Evolutionary conservation across 208 protist genomes (phyloP).

Genomic region (Trypanosoma theileri): DNA sequence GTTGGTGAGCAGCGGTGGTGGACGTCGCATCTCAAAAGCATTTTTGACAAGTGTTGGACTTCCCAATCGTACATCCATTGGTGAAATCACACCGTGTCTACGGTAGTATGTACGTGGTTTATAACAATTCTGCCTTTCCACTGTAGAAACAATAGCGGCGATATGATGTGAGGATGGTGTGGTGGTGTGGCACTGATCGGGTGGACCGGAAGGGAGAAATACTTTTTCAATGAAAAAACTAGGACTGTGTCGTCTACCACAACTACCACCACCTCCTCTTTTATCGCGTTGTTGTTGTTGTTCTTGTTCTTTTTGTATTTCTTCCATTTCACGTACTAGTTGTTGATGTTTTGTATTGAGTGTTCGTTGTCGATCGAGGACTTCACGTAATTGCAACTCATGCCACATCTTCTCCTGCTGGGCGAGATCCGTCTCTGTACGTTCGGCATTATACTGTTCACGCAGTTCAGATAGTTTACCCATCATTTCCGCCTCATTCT

Average conservation of each 20-base stretch:
- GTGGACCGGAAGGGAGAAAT: slow-evolving; percentile 31
- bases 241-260: slow-evolving; percentile 17
- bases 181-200: slow-evolving; percentile 22
- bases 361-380: slow-evolving; percentile 12
- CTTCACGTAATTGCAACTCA: slow-evolving; percentile 27
- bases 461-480: slow-evolving; percentile 13
- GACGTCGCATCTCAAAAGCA: neutral
- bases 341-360: slow-evolving; percentile 23
- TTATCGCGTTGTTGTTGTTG: too few relatives aligned
- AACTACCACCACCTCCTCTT: neutral
- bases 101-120: slow-evolving; percentile 60
- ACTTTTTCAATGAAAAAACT: slow-evolving; percentile 8
- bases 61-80: slow-evolving; percentile 17
- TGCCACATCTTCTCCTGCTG: slow-evolving; percentile 26
- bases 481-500: slow-evolving; percentile 15
- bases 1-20: neutral
- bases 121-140: slow-evolving; percentile 73
- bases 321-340: slow-evolving; percentile 25
- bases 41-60: slow-evolving; percentile 7
- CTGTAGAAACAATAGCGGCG: slow-evolving; percentile 60
- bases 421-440: slow-evolving; percentile 3
- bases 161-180: slow-evolving; percentile 59
- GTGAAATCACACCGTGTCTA: slow-evolving; percentile 32
- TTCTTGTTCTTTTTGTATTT: slow-evolving; percentile 1
- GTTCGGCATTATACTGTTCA: neutral